Evolutionary conservation across 441 rosid species (phyloP), one percentile per base, ranked within the genome.

Genomic region (Arabidopsis hybrid): DNA sequence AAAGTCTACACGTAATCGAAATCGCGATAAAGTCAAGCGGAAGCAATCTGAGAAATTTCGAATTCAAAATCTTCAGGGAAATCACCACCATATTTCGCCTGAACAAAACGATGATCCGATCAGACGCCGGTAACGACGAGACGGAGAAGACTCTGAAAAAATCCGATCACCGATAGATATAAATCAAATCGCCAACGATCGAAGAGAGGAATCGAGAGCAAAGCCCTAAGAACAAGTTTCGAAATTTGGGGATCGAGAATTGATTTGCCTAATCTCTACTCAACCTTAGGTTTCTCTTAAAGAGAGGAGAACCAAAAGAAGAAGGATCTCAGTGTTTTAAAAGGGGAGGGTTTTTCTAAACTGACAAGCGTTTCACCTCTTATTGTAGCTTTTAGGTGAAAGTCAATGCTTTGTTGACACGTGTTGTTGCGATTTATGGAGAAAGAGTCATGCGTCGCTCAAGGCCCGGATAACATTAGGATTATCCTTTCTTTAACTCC

Each of bases 21-120:
- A 57, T 18, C 60, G 40, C 64, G 67, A 40, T 0, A 53, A 81
- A 39, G 32, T 43, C 68, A 59, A 69, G 36, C 26, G 64, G 67
- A 40, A 50, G 77, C 64, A 72, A 66, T 13, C 73, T 67, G 26
- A 61, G 42, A 50, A 77, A 7, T 26, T 56, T 29, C 1, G 80
- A 75, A 61, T 66, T 31, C 52, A 21, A 82, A 59, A 72, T 69
- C 66, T 73, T 39, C 26, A 69, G 43, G 34, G 89, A 75, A 73
- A 85, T 76, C 85, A 74, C 73, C 88, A 87, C 72, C 85, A 76
- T 83, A 73, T 51, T 79, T 71, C 29, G 55, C 69, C 70, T 32
- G 72, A 76, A 60, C 57, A 61, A 60, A 45, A 36, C 29, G 52
- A 9, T 13, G 67, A 66, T 64, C 63, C 51, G 84, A 88, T 73